Percentiles rank a stretch among this genome's conserved stretches.
Conservation (phyloP, 805 yeast species). For the Metschnikowia drakensbergensis region DNA sequence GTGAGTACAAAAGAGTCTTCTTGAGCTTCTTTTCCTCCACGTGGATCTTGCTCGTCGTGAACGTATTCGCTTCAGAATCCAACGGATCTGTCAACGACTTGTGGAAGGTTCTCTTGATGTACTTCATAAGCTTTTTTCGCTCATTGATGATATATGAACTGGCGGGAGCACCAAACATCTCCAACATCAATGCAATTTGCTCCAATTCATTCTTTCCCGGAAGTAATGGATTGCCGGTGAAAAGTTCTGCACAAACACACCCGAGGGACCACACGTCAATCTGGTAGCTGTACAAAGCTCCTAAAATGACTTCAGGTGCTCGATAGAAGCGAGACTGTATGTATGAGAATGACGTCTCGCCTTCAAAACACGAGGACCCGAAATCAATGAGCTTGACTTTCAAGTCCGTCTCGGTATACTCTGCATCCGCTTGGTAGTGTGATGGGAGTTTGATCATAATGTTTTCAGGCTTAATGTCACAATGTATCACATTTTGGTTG, state of each 20-base stretch:
- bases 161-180: slow-evolving; percentile 47
- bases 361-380: slow-evolving; percentile 57
- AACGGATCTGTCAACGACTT: slow-evolving; percentile 13
- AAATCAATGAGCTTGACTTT: slow-evolving; percentile 73
- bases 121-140: slow-evolving; percentile 33
- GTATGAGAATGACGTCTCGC: slow-evolving; percentile 46
- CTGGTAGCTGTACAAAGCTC: slow-evolving; percentile 53
- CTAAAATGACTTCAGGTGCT: slow-evolving; percentile 74
- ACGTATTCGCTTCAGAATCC: slow-evolving; percentile 10
- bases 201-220: slow-evolving; percentile 42
- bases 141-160: slow-evolving; percentile 36
- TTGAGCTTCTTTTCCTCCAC: slow-evolving; percentile 31
- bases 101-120: slow-evolving; percentile 15
- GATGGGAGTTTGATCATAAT: slow-evolving; percentile 50
- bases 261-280: slow-evolving; percentile 93
- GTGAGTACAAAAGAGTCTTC: slow-evolving; percentile 33
- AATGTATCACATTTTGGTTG: slow-evolving; percentile 58
- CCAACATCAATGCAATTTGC: slow-evolving; percentile 41
- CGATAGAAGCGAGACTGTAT: slow-evolving; percentile 67
- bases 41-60: slow-evolving; percentile 6
- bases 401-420: slow-evolving; percentile 36
- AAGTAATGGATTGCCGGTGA: slow-evolving; percentile 16
- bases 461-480: slow-evolving; percentile 86
- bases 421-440: slow-evolving; percentile 5
- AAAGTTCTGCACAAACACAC: slow-evolving; percentile 49